These are phyloP conservation scores for Phytopythium boreale DNA, from an alignment of 352 stramenopile genomes.

Conservation along the genomic window DNA sequence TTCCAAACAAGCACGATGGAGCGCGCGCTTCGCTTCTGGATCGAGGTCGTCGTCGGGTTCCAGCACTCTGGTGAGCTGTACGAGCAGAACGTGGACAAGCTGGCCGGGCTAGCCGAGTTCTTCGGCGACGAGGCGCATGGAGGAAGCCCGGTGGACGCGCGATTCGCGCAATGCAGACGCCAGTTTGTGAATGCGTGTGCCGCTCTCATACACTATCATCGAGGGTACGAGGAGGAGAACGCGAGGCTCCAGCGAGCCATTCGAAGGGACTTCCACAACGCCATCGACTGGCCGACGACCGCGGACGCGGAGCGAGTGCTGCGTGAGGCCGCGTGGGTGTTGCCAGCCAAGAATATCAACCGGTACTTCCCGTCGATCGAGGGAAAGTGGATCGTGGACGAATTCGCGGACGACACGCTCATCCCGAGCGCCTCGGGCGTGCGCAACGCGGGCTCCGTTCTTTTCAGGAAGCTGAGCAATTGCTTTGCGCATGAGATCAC, in stretches of 20 bases:
- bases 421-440: constrained; percentile 21
- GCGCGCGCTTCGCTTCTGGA: constrained; percentile 47
- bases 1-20: constrained; percentile 13
- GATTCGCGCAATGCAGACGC: not conserved
- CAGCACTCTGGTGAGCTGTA: constrained; percentile 74
- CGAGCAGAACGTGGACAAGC: constrained; percentile 31
- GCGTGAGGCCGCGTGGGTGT: constrained; percentile 60
- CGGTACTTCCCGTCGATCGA: constrained; percentile 60
- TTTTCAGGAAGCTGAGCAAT: constrained; percentile 52
- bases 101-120: constrained; percentile 40
- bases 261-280: constrained; percentile 25
- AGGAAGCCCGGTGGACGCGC: constrained; percentile 14
- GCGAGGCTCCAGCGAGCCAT: constrained; percentile 41
- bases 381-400: constrained; percentile 78
- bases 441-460: constrained; percentile 68
- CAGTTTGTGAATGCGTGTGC: constrained; percentile 37
- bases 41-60: constrained; percentile 65
- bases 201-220: constrained; percentile 59
- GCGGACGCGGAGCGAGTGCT: constrained; percentile 39
- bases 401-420: constrained; percentile 65
- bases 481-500: constrained; percentile 62
- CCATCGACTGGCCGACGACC: constrained; percentile 34
- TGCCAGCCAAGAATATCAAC: constrained; percentile 31
- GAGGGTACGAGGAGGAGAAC: constrained; percentile 61
- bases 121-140: constrained; percentile 31